Evolutionary conservation across 306 rosid species (phyloP).

Genomic region (Vicia sativa): DNA sequence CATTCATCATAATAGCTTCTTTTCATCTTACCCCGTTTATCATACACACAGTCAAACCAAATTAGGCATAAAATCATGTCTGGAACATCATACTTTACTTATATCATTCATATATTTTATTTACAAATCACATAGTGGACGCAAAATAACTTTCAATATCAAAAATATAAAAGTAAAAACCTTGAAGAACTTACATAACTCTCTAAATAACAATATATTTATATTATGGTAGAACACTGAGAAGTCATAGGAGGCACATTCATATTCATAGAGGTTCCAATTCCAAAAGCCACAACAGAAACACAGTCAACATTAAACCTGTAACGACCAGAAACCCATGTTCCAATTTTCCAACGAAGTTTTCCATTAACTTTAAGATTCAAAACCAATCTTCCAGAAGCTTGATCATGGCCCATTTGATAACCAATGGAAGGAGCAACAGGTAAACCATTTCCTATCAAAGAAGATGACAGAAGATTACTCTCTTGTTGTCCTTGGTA

Average conservation of each 20-base stretch:
- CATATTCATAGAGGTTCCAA: slow-evolving; percentile 42
- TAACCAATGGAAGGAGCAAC: slow-evolving; percentile 80
- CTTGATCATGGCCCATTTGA: slow-evolving; percentile 74
- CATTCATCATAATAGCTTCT: slow-evolving; percentile 12
- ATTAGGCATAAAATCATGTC: slow-evolving; percentile 2
- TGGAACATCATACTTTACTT: not conserved
- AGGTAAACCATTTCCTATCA: slow-evolving; percentile 60
- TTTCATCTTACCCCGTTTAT: slow-evolving; percentile 30
- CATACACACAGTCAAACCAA: slow-evolving; percentile 36
- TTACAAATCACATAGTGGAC: slow-evolving; percentile 43
- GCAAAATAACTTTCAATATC: slow-evolving; percentile 40
- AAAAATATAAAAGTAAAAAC: not conserved
- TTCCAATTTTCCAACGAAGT: slow-evolving; percentile 88
- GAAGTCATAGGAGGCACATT: slow-evolving; percentile 59
- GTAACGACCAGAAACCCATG: slow-evolving; percentile 88
- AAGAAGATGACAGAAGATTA: slow-evolving; percentile 68
- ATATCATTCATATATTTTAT: slow-evolving; percentile 43
- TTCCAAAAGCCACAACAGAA: slow-evolving; percentile 65
- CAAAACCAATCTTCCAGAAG: slow-evolving; percentile 61
- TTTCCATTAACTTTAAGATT: slow-evolving; percentile 65
- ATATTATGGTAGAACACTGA: slow-evolving; percentile 77
- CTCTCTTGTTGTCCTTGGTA: slow-evolving; percentile 71
- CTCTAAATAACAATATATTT: not conserved
- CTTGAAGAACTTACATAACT: not conserved
- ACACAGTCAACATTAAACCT: slow-evolving; percentile 74